Percentiles rank a stretch among this genome's conserved stretches.
Evolutionary conservation across 2,329 filamentous ascomycete species (phyloP).

Genomic region (Phialophora chinensis): DNA sequence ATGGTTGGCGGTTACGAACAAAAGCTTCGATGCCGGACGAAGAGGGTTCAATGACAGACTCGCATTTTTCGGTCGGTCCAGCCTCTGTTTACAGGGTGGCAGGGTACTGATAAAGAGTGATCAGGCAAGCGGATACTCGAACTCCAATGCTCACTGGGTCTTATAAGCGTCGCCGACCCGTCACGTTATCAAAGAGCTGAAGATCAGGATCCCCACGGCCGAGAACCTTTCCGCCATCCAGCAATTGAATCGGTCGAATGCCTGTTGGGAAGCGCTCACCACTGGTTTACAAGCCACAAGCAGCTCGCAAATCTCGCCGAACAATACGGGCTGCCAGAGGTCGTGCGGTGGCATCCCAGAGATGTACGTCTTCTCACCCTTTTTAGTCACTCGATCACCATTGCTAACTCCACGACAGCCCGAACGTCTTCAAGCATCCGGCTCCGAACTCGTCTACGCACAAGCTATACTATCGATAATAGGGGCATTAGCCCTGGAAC

Average conservation of each 20-base stretch:
- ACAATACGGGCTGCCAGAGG: conserved; percentile 72
- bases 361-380: conserved; percentile 62
- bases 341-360: conserved; percentile 87
- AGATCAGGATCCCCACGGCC: conserved; percentile 58
- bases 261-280: conserved; percentile 66
- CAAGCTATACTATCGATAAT: conserved; percentile 83
- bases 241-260: conserved; percentile 76
- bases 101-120: conserved; percentile 2
- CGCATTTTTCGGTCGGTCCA: conserved; percentile 76
- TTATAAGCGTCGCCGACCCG: conserved; percentile 55
- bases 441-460: conserved; percentile 74
- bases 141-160: conserved; percentile 68
- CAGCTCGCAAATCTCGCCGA: conserved; percentile 72
- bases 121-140: conserved; percentile 68
- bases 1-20: conserved; percentile 96
- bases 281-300: conserved; percentile 66
- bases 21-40: conserved; percentile 95
- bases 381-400: neutral
- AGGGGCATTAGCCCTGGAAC: conserved; percentile 86
- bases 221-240: conserved; percentile 72
- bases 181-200: conserved; percentile 44
- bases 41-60: conserved; percentile 93
- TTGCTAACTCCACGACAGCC: conserved; percentile 41
- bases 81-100: neutral
- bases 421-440: conserved; percentile 73